These are phyloP conservation scores for Pythium apleroticum DNA, from an alignment of 352 stramenopile species.

Conservation along the genomic window DNA sequence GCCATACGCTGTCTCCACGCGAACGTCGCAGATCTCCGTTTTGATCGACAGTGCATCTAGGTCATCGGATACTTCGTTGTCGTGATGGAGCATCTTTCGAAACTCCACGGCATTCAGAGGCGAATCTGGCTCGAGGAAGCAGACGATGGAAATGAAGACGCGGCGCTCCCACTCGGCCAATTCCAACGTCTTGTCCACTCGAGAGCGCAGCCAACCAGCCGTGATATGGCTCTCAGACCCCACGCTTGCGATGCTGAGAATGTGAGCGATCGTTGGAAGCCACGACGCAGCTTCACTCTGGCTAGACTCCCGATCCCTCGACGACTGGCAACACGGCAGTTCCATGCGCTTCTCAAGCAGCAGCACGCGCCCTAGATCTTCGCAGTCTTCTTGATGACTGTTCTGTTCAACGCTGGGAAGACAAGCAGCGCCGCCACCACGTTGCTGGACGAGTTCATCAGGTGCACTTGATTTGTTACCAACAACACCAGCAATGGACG, in stretches of 20 bases:
- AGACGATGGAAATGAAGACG: neutral
- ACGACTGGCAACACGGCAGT: neutral
- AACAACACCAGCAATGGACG: neutral
- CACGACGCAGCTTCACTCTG: neutral
- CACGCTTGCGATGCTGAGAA: neutral
- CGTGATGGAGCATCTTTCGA: neutral
- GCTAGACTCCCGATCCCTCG: neutral
- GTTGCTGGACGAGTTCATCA: neutral
- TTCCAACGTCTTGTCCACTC: neutral
- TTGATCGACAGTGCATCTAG: no score
- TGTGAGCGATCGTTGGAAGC: neutral
- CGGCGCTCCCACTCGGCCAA: neutral
- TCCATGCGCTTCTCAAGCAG: neutral
- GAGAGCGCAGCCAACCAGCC: neutral
- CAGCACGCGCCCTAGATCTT: neutral
- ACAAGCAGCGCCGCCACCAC: neutral
- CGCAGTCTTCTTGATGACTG: no score
- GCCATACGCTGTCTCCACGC: neutral
- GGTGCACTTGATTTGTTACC: neutral
- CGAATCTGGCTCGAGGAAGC: neutral
- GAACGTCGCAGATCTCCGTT: neutral
- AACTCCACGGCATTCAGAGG: neutral
- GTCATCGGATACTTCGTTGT: neutral
- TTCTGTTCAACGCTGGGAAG: no score
- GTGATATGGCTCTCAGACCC: neutral